A percentile compares a stretch with the other conserved stretches of the same genome.
phyloP scores from a whole-genome alignment of 257 asterid genomes.

The Scutellaria barbata region DNA sequence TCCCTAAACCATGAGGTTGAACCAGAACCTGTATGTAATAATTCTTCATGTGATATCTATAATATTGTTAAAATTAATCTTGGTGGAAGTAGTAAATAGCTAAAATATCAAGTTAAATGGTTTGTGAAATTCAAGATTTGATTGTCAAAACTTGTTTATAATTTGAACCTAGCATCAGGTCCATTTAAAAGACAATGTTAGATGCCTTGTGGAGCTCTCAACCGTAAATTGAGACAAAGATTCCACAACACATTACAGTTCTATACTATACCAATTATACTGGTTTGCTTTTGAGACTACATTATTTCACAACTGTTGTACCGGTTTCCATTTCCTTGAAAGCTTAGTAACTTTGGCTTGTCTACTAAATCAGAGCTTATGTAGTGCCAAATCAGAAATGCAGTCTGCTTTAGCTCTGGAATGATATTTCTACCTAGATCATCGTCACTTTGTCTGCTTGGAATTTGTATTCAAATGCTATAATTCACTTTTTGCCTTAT shows the following conservation, averaged over 20 bases:
- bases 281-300: neutral
- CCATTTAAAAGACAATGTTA: neutral
- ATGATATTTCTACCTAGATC: neutral
- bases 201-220: constrained; percentile 18
- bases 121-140: neutral
- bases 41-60: neutral
- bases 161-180: neutral
- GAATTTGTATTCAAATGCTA: neutral
- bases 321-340: constrained; percentile 6
- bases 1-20: neutral
- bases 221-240: neutral
- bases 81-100: neutral
- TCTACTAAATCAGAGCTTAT: constrained; percentile 4
- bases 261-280: neutral
- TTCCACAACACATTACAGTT: neutral
- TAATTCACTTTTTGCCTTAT: neutral
- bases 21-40: neutral
- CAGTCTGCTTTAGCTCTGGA: neutral
- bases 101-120: constrained; percentile 5
- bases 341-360: neutral
- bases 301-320: neutral
- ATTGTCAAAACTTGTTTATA: neutral
- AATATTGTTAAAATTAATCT: neutral
- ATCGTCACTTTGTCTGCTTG: neutral
- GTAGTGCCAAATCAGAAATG: neutral